phyloP scores from a whole-genome alignment of 2,329 filamentous ascomycete genomes.

The Fusarium kyushuense region DNA sequence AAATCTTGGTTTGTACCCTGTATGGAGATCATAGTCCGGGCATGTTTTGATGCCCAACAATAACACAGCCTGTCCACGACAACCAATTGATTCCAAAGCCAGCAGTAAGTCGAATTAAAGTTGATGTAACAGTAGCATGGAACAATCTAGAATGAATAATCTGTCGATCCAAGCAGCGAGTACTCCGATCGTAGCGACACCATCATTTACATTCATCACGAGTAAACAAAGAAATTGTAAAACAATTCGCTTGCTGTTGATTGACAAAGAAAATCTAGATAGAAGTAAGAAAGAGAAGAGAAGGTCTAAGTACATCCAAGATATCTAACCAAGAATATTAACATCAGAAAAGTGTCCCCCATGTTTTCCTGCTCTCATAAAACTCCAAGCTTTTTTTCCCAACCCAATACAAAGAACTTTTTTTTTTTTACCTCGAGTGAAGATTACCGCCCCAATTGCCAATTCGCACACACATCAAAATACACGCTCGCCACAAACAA shows the following conservation, averaged over 20 bases:
- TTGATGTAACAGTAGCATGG: not conserved
- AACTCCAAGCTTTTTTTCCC: conserved; percentile 11
- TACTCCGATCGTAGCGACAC: not conserved
- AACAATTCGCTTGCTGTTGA: conserved; percentile 14
- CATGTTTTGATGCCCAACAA: conserved; percentile 9
- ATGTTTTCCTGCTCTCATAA: conserved; percentile 4
- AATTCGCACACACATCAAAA: conserved; percentile 30
- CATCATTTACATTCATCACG: not conserved
- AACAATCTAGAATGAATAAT: not conserved
- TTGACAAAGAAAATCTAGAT: conserved; percentile 23
- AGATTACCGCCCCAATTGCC: conserved; percentile 5
- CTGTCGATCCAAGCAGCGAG: not conserved
- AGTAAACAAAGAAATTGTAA: fast-evolving
- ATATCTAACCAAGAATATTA: conserved; percentile 1
- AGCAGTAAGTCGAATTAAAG: not conserved
- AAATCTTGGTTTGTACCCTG: conserved; percentile 3
- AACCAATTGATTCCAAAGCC: not conserved
- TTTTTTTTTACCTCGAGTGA: not conserved
- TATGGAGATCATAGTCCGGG: not conserved
- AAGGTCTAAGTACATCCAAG: conserved; percentile 17
- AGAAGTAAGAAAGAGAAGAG: not conserved
- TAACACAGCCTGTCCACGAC: not conserved
- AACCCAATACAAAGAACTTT: conserved; percentile 16
- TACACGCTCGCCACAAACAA: conserved; percentile 32
- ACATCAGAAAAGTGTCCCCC: not conserved